These are phyloP conservation scores for Mycena latifolia DNA, from an alignment of 768 basidiomycete species.

Conservation along the genomic window DNA sequence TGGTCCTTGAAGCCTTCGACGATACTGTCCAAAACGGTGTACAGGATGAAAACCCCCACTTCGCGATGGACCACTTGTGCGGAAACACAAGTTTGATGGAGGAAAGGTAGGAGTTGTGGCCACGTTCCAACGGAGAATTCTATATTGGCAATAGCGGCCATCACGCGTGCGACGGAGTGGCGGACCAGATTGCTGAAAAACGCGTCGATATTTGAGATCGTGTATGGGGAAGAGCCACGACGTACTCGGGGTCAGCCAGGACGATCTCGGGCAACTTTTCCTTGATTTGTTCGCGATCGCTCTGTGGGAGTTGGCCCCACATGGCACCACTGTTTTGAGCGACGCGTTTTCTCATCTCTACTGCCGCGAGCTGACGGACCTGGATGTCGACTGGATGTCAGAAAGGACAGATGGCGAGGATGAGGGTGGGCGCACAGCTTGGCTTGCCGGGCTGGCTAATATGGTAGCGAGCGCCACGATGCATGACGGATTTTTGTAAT, in stretches of 20 bases:
- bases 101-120: constrained; percentile 90
- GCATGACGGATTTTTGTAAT: constrained; percentile 91
- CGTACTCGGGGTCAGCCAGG: constrained; percentile 83
- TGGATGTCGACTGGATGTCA: constrained; percentile 46
- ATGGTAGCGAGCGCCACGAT: constrained; percentile 93
- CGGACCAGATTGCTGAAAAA: constrained; percentile 84
- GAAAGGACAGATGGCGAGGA: constrained; percentile 19
- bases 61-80: constrained; percentile 83
- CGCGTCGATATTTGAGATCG: constrained; percentile 32
- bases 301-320: constrained; percentile 80
- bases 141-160: constrained; percentile 92
- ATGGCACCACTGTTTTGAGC: constrained; percentile 81
- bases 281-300: constrained; percentile 88
- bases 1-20: constrained; percentile 90
- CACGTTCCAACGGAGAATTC: constrained; percentile 87
- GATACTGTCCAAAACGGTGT: constrained; percentile 91
- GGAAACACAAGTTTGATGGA: constrained; percentile 83
- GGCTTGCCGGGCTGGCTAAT: constrained; percentile 79
- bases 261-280: constrained; percentile 82
- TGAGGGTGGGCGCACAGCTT: constrained; percentile 69
- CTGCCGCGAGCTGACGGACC: constrained; percentile 97
- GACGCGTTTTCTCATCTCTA: constrained; percentile 96
- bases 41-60: constrained; percentile 91
- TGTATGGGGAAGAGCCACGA: constrained; percentile 21
- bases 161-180: constrained; percentile 91